Evolutionary conservation across 2,329 filamentous ascomycete genomes (phyloP), one percentile per base, ranked within the genome.

Genomic region (Periconia sp.): DNA sequence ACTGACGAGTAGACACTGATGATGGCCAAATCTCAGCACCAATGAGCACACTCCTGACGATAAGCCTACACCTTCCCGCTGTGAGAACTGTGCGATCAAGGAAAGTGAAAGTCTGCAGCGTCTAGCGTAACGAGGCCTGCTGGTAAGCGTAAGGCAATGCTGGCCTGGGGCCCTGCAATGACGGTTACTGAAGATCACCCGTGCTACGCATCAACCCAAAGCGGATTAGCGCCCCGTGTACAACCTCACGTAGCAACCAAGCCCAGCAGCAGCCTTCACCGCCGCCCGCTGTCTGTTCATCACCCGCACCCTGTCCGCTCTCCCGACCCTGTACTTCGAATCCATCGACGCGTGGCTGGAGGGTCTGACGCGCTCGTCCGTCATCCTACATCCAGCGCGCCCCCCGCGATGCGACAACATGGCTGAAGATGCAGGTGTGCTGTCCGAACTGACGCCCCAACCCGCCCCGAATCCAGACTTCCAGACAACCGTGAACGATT

Each of bases 401-500:
- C 52, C 52, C 51, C 56, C 56, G 60, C 63, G 50, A 70, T 70
- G 63, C 65, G 57, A 58, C 51, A 46, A 50, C 56, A 68, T 68
- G 65, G 63, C 64, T 60, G 61, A 66, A 48, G 59, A 46, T 34
- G 48, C 57, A 47, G 61, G 52, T 48, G 63, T 60, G 44, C 54
- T 53, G 49, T 57, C 57, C 46, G 65, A 67, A 15, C 56, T 57
- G 54, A 54, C 64, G 26, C 56, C 53, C 23, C 63, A 77, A 51
- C 72, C 74, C 17, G 74, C 77, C 38, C 75, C 78, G 40, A 82
- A 86, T 60, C 83, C 83, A 23, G 83, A 86, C 59, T 80, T 82
- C 43, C 82, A 85, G 61, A 80, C 82, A 23, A 85, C 83, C 18
- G 80, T 86, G 32, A 84, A 82, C 52, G 83, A 86, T 65, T 86